A percentile compares a stretch with the other conserved stretches of the same genome.
Conservation (phyloP, 2,329 filamentous ascomycete genomes). For the Nemania serpens region DNA sequence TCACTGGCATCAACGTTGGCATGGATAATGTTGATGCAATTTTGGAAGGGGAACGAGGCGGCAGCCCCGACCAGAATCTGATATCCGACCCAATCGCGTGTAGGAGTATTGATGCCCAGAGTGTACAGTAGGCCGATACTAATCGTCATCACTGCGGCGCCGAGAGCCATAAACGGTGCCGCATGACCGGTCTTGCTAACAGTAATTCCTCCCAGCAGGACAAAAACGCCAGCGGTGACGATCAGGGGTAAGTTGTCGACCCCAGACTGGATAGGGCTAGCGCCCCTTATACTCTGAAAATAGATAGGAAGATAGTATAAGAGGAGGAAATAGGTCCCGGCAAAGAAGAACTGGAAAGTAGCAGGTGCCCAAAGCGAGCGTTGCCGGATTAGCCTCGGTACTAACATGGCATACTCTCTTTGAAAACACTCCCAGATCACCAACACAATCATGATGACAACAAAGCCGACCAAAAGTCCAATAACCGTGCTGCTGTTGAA, state of each 20-base stretch:
- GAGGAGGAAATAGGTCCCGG: slow-evolving; percentile 26
- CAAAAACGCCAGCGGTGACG: too few species aligned
- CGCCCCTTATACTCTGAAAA: slow-evolving; percentile 39
- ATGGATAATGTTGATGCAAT: too few species aligned
- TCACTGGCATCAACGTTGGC: too few species aligned
- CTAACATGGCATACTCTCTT: slow-evolving; percentile 29
- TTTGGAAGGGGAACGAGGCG: too few species aligned
- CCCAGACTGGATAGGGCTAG: slow-evolving; percentile 40
- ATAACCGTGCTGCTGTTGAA: slow-evolving; percentile 41
- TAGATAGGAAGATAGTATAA: slow-evolving; percentile 44
- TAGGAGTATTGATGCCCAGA: too few species aligned
- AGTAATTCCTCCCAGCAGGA: too few species aligned
- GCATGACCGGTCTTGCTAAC: too few species aligned
- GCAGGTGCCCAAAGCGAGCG: background rate
- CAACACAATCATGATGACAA: slow-evolving; percentile 35
- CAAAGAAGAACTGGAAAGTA: slow-evolving; percentile 2
- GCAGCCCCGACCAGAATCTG: too few species aligned
- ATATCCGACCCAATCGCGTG: too few species aligned
- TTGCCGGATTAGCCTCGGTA: slow-evolving; percentile 7
- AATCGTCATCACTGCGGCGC: too few species aligned
- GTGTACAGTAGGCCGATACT: too few species aligned
- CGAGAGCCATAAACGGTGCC: too few species aligned
- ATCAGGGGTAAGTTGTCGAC: slow-evolving; percentile 46
- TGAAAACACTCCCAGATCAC: slow-evolving; percentile 20
- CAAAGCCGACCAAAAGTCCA: slow-evolving; percentile 39